Percentiles rank a stretch among this genome's conserved stretches.
phyloP scores from a whole-genome alignment of 495 filamentous ascomycete genomes.

The Aspergillus avenaceus region DNA sequence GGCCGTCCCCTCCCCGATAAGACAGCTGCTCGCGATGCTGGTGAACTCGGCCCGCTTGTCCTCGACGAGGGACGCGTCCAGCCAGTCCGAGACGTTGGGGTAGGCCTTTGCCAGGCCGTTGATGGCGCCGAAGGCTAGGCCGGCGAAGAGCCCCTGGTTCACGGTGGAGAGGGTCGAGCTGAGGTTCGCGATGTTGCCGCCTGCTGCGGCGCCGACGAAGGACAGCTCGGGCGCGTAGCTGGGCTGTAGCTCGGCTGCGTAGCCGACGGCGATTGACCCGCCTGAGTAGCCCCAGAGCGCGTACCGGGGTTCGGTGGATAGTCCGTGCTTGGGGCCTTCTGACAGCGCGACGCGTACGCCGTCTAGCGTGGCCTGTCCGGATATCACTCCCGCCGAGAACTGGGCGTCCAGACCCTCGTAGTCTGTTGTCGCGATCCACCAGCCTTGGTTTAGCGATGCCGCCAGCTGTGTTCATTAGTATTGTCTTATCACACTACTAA shows the following conservation, averaged over 20 bases:
- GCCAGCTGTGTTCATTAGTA: too few relatives aligned
- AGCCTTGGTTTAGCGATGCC: conserved; percentile 18
- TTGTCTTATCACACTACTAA: too few relatives aligned
- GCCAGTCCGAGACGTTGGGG: conserved; percentile 6
- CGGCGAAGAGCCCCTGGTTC: conserved; percentile 7
- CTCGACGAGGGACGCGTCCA: not conserved
- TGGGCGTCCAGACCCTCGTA: conserved; percentile 20
- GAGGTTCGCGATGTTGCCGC: conserved; percentile 29
- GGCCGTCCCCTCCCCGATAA: not conserved
- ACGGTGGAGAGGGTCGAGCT: conserved; percentile 5
- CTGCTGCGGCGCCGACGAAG: conserved; percentile 39
- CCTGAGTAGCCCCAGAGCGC: conserved; percentile 53
- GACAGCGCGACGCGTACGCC: not conserved
- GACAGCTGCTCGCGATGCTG: not conserved
- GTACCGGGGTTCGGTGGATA: not conserved
- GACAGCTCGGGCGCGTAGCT: conserved; percentile 47
- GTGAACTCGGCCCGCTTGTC: not conserved
- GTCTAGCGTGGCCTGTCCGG: conserved; percentile 3
- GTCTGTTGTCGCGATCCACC: conserved; percentile 19
- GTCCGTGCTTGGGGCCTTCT: not conserved
- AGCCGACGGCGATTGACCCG: conserved; percentile 43
- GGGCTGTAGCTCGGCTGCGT: conserved; percentile 43
- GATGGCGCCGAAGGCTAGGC: conserved; percentile 10
- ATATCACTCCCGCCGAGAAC: conserved; percentile 10
- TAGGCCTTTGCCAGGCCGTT: conserved; percentile 14